Base-by-base conservation (phyloP, 202 grass and related monocot genomes). In the Hordeum pubiflorum region DNA sequence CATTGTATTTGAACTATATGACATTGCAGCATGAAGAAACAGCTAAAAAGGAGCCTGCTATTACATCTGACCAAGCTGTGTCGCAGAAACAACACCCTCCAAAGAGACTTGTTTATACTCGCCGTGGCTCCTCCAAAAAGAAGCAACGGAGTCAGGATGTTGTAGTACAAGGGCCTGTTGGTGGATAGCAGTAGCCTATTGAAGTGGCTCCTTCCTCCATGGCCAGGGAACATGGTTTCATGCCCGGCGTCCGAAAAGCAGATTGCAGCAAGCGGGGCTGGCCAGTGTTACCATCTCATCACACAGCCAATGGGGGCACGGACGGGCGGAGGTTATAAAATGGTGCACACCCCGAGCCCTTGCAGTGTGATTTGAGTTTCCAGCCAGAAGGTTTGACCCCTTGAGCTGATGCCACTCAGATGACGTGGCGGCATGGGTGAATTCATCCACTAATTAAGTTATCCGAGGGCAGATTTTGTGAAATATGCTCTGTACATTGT, bases 51-150 rank as follows among this genome's bases (percentile, higher is more conserved):
- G 85, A 92, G 67, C 54, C 87, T 58, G 86, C 79, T 63, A 87
- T 75, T 82, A 87, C 73, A 12, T 91, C 84, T 86, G 81, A 89
- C 76, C 85, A 96, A 83, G 81, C 84, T 65, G 63, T 89, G 14
- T 86, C 70, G 59, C 93, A 93, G 87, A 96, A 93, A 69, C 93
- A 99, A 77, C 81, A 73, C 64, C 91, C 87, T 58, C 93, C 89
- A 20, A 94, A 99, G 75, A 94, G 93, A 81, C 91, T 84, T 43
- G 89, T 90, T 67, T 99, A 99, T 79, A 92, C 92, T 74, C 97
- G 93, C 23, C 87, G 93, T 60, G 83, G 84, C 9, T 84, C 87
- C 62, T 79, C 88, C 46, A 97, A 90, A 96, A 94, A 91, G 78
- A 93, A 90, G 71, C 71, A 76, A 26, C 78, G 81, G 57, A 79